phyloP scores from a whole-genome alignment of 805 yeast genomes.

The Metschnikowia baotianmanensis region DNA sequence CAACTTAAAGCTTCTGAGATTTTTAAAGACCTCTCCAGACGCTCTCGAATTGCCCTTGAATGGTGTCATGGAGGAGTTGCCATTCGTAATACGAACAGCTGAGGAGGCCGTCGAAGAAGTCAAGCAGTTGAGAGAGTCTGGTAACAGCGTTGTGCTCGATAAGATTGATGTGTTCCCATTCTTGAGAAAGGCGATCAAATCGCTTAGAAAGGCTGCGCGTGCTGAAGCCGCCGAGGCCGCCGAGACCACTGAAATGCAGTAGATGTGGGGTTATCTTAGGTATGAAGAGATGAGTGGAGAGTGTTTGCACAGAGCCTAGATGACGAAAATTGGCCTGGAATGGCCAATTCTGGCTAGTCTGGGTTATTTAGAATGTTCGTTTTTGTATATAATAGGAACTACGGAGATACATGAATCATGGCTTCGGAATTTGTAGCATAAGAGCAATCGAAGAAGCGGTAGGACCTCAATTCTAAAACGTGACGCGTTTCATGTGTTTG shows the following conservation, averaged over 20 bases:
- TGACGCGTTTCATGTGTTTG: no score
- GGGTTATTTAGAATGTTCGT: no score
- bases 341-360: no score
- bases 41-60: constrained; percentile 32
- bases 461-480: no score
- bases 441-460: no score
- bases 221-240: constrained; percentile 9
- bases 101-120: constrained; percentile 48
- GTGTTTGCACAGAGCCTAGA: no score
- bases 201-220: constrained; percentile 13
- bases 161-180: constrained; percentile 42
- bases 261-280: background rate
- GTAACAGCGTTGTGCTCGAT: constrained; percentile 27
- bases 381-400: no score
- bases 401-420: no score
- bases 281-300: background rate
- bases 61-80: constrained; percentile 41
- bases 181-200: constrained; percentile 31
- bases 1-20: constrained; percentile 55
- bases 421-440: no score
- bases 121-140: constrained; percentile 45
- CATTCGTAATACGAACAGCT: constrained; percentile 34
- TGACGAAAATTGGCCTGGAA: no score
- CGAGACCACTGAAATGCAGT: constrained; percentile 1
- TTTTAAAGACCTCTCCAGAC: constrained; percentile 24